A percentile compares a stretch with the other conserved stretches of the same genome.
Conservation (phyloP, 1,284 basidiomycete genomes). For the Amylostereum chailletii region DNA sequence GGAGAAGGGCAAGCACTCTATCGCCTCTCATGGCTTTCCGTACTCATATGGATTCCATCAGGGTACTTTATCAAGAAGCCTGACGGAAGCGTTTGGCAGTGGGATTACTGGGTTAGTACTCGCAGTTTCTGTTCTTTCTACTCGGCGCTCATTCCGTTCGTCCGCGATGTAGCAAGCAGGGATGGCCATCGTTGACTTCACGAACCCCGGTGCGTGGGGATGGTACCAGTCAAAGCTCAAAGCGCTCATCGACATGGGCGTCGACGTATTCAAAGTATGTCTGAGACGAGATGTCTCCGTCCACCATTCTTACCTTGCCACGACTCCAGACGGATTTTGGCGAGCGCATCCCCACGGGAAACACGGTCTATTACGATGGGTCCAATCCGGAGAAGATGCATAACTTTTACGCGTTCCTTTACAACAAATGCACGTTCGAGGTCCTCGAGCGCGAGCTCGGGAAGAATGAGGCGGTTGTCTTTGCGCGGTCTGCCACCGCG, state of each 20-base stretch:
- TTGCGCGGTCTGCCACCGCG: conserved; percentile 58
- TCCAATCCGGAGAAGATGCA: conserved; percentile 62
- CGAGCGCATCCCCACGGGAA: conserved; percentile 55
- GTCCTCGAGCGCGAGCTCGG: conserved; percentile 52
- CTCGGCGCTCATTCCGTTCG: conserved; percentile 25
- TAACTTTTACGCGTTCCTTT: conserved; percentile 59
- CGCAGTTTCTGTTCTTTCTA: neutral
- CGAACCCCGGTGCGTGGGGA: conserved; percentile 56
- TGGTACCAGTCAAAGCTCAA: conserved; percentile 60
- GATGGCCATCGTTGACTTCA: conserved; percentile 61
- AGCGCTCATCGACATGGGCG: conserved; percentile 59
- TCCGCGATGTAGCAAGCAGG: conserved; percentile 69
- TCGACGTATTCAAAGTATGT: conserved; percentile 60
- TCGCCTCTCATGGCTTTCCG: no score
- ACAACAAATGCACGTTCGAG: conserved; percentile 65
- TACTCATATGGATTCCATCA: conserved; percentile 8
- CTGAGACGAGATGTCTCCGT: neutral
- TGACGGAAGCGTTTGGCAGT: conserved; percentile 70
- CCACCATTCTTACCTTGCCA: neutral
- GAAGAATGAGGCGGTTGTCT: conserved; percentile 59
- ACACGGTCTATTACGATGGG: conserved; percentile 58
- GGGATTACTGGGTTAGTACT: conserved; percentile 15
- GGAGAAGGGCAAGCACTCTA: conserved; percentile 20
- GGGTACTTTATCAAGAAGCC: conserved; percentile 65
- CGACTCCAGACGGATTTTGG: conserved; percentile 47